Conservation (phyloP, 192 early-diverging fungal genomes). For the Podila horticola region DNA sequence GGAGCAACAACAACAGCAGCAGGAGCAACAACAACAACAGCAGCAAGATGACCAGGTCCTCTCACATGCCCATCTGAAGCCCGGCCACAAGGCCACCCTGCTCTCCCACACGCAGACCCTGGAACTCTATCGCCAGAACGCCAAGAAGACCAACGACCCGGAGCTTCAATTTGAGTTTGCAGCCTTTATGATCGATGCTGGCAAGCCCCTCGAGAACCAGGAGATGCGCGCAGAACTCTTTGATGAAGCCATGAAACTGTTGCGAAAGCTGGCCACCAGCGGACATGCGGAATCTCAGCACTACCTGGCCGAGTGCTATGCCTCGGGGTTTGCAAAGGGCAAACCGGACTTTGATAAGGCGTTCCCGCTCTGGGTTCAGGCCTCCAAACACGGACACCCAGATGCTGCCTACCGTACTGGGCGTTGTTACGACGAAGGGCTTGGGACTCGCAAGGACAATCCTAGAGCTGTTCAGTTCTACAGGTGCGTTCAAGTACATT, state of each 20-base stretch:
- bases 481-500: conserved; percentile 36
- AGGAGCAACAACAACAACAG: conserved; percentile 20
- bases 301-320: conserved; percentile 74
- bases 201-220: conserved; percentile 57
- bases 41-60: conserved; percentile 16
- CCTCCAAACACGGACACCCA: conserved; percentile 76
- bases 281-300: conserved; percentile 76
- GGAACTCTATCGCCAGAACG: conserved; percentile 68
- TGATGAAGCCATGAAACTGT: conserved; percentile 70
- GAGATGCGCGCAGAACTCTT: conserved; percentile 61
- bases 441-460: conserved; percentile 66
- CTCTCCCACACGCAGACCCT: conserved; percentile 61
- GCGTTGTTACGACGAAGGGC: conserved; percentile 71
- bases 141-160: conserved; percentile 66
- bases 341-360: conserved; percentile 77
- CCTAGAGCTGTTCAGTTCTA: conserved; percentile 72
- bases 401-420: conserved; percentile 73
- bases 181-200: conserved; percentile 69
- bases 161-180: conserved; percentile 73
- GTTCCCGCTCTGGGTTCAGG: conserved; percentile 71
- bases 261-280: conserved; percentile 63
- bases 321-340: conserved; percentile 71
- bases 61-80: conserved; percentile 63
- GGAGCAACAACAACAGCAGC: conserved; percentile 21
- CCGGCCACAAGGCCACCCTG: conserved; percentile 61